Base-by-base conservation (phyloP, 257 asterid genomes). In the Cruciata laevipes region DNA sequence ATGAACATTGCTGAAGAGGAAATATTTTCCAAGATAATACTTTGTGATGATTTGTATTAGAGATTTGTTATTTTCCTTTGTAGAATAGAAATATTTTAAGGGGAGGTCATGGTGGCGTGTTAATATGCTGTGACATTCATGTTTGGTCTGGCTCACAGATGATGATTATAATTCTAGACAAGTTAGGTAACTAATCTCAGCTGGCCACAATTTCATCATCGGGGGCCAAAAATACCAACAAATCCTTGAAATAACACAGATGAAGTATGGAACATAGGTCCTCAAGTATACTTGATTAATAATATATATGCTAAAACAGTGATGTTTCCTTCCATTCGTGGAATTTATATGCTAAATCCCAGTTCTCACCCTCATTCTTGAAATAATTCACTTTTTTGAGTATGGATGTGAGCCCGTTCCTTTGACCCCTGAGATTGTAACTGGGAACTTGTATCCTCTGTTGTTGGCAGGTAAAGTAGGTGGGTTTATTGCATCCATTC, bases 401-500 rank as follows among this genome's bases (percentile, higher is more conserved):
- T 13, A 40, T 40, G 3, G 56, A 40, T 24, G 24, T 4, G 23
- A 44, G 18, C 27, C 64, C 32, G 5, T 65, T 35, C 20, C 0
- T 33, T 25, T 40, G 23, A 23, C 23, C 33, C 13, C 30, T 56
- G 33, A 9, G 1, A 24, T n/a, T 52, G 7, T 53, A 9, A 67
- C 63, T 49, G 20, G 14, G 70, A 30, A 33, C 53, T 21, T 67
- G 53, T 18, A 52, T 47, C 10, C n/a, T 57, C 25, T 27, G 30
- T 27, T 42, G 73, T 5, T 68, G 42, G 64, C 87, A 94, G 99
- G 99, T 81, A 94, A 94, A 87, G 95, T 94, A 0, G 99, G 96
- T 61, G 99, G 99, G 1, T 85, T 94, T 70, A 81, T 94, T 81
- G 99, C 99, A 17, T 94, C 98, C 49, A 87, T 94, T 75, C 99